Base-by-base conservation (phyloP, 2,329 filamentous ascomycete genomes). In the Xylaria multiplex region DNA sequence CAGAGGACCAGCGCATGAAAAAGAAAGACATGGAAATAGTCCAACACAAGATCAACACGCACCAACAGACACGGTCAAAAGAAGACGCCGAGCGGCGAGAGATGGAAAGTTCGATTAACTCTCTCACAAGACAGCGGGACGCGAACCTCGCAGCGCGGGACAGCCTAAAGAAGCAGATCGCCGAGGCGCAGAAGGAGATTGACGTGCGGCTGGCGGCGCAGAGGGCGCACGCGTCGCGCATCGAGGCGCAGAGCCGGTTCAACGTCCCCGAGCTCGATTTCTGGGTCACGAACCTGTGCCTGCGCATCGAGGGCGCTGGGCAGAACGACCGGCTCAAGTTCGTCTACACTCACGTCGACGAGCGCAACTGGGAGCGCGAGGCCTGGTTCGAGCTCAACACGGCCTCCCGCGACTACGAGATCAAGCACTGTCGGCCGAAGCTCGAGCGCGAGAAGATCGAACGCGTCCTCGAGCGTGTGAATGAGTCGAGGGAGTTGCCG, bases 181-280 rank as follows among this genome's bases (percentile, higher is more conserved):
- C 85, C 4, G 85, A 90, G 67, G 88, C 90, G 4, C 90, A 93
- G 74, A 85, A 84, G 64, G 86, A 89, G 60, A 93, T 95, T 69
- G 89, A 91, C 60, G 82, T 86, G 35, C 85, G 88, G 46, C 81
- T 91, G 24, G 90, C 90, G n/a, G 89, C 90, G 13, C 91, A 93
- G 79, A 84, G 88, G 58, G 87, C 87, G 69, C 89, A 92, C 77
- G 89, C 91, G 54, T 86, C 88, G 68, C 89, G 93, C 72, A 84
- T 97, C 43, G 93, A 96, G 73, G 87, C 90, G 1, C 95, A 98
- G 81, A 88, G 91, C 60, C 88, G 93, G 40, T 92, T 95, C 79
- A 98, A 99, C 79, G 87, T 92, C 49, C 96, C 96, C 0, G 96
- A 99, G 81, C 85, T 99, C 52, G 92, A 94, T 72, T 98, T 98